Evolutionary conservation across 371 early-diverging fungal genomes (phyloP), one percentile per base, ranked within the genome.

Genomic region (Syncephalastrum monosporum): DNA sequence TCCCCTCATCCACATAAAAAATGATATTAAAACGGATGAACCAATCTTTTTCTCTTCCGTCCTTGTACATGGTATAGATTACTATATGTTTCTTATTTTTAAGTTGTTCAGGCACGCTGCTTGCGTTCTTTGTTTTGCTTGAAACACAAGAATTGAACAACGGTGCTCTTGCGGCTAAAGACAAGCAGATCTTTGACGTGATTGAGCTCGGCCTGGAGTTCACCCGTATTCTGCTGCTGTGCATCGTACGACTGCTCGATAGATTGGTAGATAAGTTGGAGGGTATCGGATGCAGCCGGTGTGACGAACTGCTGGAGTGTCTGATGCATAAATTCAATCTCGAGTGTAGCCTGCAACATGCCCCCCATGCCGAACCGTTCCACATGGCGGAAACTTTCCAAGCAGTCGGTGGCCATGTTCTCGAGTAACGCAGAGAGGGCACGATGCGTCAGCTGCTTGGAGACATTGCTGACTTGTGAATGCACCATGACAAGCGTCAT

Each of bases 401-500:
- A 68, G 60, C 95, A 79, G 56, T 91, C 90, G 55, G 82, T 88
- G 1, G 89, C 87, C 73, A 95, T 83, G 24, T 72, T 72, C 17
- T 81, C 83, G 3, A 91, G 63, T 14, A 95, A 69, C 19, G 80
- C 81, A 17, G 90, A 84, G 25, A 97, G 62, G 1, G 93, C 87
- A 8, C 92, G 81, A 59, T 79, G 77, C 4, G 94, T 84, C 27
- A 96, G 71, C 5, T 83, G 84, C 51, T 89, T 85, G 4, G 90
- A 76, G 15, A 90, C 79, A 54, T 88, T 90, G 47, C 83, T 90
- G 52, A 95, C 88, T 74, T 93, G 87, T 0, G 97, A 89, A 60
- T 97, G 98, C 1, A 92, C 87, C 69, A 92, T 77, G n/a, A 97
- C 98, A 38, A 96, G 68, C 21, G 81, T 80, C 68, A 95, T 81